phyloP scores from a whole-genome alignment of 2,329 filamentous ascomycete species.

The Penicillium expansum region DNA sequence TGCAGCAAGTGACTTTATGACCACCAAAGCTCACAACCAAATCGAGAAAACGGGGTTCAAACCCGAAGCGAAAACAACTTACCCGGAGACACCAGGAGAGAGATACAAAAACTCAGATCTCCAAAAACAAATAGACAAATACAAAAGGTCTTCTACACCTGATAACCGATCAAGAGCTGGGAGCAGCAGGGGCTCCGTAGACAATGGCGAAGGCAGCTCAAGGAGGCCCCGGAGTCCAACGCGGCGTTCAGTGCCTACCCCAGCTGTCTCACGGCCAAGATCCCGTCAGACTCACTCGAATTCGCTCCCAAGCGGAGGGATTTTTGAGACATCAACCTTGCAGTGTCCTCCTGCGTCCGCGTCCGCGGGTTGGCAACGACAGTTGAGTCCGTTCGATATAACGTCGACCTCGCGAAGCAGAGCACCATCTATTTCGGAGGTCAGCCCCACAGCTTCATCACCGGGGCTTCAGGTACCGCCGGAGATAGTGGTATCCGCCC shows the following conservation, averaged over 20 bases:
- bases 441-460: neutral
- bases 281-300: slow-evolving; percentile 8
- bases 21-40: slow-evolving; percentile 48
- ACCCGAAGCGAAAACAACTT: slow-evolving; percentile 48
- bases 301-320: slow-evolving; percentile 2
- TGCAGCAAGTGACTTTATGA: slow-evolving; percentile 47
- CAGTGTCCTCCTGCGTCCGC: neutral
- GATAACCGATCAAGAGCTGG: slow-evolving; percentile 13
- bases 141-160: slow-evolving; percentile 34
- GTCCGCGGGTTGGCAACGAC: neutral
- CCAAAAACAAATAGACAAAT: slow-evolving; percentile 36
- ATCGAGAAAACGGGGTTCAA: slow-evolving; percentile 53
- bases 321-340: neutral
- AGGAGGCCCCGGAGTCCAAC: neutral
- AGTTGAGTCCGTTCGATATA: neutral
- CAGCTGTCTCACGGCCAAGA: neutral
- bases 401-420: neutral
- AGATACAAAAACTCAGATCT: slow-evolving; percentile 40
- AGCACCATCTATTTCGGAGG: neutral
- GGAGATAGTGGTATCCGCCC: neutral
- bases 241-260: slow-evolving; percentile 11
- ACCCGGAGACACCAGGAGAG: slow-evolving; percentile 58
- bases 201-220: slow-evolving; percentile 19
- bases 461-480: neutral
- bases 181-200: slow-evolving; percentile 3